These are phyloP conservation scores for Angomonas ambiguus DNA, from an alignment of 208 protist genomes.

Conservation along the genomic window DNA sequence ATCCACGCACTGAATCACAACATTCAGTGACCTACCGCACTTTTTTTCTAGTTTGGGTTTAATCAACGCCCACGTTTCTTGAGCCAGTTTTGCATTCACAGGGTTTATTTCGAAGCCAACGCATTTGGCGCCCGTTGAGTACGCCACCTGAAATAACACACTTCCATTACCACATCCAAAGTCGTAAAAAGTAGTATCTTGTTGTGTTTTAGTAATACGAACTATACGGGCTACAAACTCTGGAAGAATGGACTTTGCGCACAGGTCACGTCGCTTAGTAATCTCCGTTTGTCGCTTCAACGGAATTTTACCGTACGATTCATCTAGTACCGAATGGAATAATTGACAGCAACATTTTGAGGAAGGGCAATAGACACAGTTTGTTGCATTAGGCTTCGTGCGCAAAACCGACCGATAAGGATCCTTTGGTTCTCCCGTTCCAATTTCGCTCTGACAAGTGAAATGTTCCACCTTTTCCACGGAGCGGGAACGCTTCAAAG, in stretches of 20 bases:
- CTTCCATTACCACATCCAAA: constrained; percentile 66
- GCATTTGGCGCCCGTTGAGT: constrained; percentile 46
- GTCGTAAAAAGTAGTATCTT: constrained; percentile 71
- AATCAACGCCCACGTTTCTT: constrained; percentile 33
- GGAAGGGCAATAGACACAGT: constrained; percentile 52
- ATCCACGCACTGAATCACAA: constrained; percentile 66
- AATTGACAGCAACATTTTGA: constrained; percentile 45
- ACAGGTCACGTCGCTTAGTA: constrained; percentile 49
- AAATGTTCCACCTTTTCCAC: neutral
- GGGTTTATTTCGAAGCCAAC: constrained; percentile 60
- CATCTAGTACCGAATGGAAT: constrained; percentile 28
- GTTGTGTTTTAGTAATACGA: constrained; percentile 27
- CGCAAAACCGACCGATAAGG: constrained; percentile 58
- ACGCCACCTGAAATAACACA: constrained; percentile 63
- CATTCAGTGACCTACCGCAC: constrained; percentile 32
- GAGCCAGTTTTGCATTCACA: constrained; percentile 48
- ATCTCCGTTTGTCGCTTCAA: constrained; percentile 42
- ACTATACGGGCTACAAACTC: constrained; percentile 66
- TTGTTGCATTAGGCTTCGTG: constrained; percentile 27
- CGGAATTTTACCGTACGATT: constrained; percentile 46
- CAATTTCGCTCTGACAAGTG: constrained; percentile 17
- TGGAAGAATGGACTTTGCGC: constrained; percentile 83
- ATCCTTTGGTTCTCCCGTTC: constrained; percentile 29
- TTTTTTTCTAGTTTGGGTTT: constrained; percentile 17
- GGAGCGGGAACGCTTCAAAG: constrained; percentile 2